Conservation (phyloP, 1,284 basidiomycete genomes). For the Marasmius fiardii region DNA sequence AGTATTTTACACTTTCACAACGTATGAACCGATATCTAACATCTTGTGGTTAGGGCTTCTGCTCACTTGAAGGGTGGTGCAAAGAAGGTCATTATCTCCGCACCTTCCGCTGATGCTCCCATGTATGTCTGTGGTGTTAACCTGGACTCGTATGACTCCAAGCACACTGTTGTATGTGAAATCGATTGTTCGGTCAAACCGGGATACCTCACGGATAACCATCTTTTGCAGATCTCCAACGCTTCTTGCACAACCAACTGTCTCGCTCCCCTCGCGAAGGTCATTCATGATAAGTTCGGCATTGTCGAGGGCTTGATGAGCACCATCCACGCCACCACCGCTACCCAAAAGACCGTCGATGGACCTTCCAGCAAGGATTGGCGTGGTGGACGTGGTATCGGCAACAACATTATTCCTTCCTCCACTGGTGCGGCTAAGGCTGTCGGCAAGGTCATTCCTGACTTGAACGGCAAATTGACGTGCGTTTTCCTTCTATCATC, state of each 20-base stretch:
- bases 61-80: slow-evolving; percentile 98
- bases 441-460: slow-evolving; percentile 98
- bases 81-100: slow-evolving; percentile 99
- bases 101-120: slow-evolving; percentile 96
- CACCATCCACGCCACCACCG: slow-evolving; percentile 95
- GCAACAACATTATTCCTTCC: slow-evolving; percentile 99
- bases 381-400: slow-evolving; percentile 96
- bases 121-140: slow-evolving; percentile 99
- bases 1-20: background rate
- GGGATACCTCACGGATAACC: background rate
- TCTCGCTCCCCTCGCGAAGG: slow-evolving; percentile 97
- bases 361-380: slow-evolving; percentile 94
- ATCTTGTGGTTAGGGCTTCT: slow-evolving; percentile 59
- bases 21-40: background rate
- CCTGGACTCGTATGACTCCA: slow-evolving; percentile 90
- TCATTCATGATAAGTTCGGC: slow-evolving; percentile 95
- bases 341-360: slow-evolving; percentile 99
- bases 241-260: slow-evolving; percentile 99
- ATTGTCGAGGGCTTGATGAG: slow-evolving; percentile 98
- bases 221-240: slow-evolving; percentile 78
- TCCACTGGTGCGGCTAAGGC: slow-evolving; percentile 99
- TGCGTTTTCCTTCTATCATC: slow-evolving; percentile 29
- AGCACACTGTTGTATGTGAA: slow-evolving; percentile 77
- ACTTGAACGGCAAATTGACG: slow-evolving; percentile 97
- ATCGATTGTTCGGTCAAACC: background rate